These are phyloP conservation scores for Chaetothyriales sp. DNA, from an alignment of 2,329 filamentous ascomycete genomes.

Conservation along the genomic window DNA sequence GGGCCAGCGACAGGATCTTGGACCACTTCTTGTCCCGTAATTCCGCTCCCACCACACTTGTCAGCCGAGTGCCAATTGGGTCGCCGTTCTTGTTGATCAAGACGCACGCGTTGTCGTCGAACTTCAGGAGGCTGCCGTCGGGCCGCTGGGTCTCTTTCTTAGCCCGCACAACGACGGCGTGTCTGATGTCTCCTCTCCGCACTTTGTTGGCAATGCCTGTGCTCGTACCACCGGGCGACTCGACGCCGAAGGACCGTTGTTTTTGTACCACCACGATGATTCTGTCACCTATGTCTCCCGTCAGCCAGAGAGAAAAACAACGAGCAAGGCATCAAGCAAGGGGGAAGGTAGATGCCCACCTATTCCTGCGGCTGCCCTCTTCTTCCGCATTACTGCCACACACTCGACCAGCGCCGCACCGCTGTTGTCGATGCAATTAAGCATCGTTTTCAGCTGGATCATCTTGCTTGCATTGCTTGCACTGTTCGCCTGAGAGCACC, in stretches of 20 bases:
- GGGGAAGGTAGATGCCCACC: constrained; percentile 40
- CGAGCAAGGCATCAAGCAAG: neutral
- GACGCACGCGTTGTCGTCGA: constrained; percentile 97
- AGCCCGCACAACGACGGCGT: constrained; percentile 88
- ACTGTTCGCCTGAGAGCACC: neutral
- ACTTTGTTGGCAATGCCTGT: constrained; percentile 80
- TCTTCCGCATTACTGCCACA: constrained; percentile 80
- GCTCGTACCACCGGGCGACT: constrained; percentile 46
- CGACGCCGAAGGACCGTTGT: constrained; percentile 61
- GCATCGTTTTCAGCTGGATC: constrained; percentile 94
- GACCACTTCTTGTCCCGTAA: constrained; percentile 89
- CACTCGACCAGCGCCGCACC: constrained; percentile 95
- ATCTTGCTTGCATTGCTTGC: constrained; percentile 42
- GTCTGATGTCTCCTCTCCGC: constrained; percentile 85
- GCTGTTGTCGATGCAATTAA: constrained; percentile 99
- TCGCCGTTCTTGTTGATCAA: constrained; percentile 94
- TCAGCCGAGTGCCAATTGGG: constrained; percentile 82
- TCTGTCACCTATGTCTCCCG: constrained; percentile 56
- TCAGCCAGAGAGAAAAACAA: neutral
- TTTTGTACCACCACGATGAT: constrained; percentile 98
- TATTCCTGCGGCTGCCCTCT: constrained; percentile 64
- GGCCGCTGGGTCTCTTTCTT: constrained; percentile 71
- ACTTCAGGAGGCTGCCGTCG: constrained; percentile 80
- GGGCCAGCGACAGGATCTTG: constrained; percentile 92
- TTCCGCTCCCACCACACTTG: constrained; percentile 79